Evolutionary conservation across 768 basidiomycete genomes (phyloP), one percentile per base, ranked within the genome.

Genomic region (Lepiota brunneoincarnata): DNA sequence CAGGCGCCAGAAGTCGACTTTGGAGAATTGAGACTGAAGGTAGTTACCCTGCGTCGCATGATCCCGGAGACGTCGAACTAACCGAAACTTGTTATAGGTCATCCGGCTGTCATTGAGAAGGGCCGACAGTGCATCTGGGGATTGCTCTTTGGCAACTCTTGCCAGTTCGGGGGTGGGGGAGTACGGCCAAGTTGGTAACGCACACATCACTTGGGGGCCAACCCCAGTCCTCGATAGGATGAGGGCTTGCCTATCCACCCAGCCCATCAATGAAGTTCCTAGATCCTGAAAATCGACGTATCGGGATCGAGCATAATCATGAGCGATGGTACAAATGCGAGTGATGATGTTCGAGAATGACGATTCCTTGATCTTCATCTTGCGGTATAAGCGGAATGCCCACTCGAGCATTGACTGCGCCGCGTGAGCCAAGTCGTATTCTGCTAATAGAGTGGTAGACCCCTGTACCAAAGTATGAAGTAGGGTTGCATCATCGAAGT

Each of bases 351-450:
- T 81, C 12, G 87, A 75, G 45, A 93, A 73, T 9, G 76, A 72
- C 35, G 76, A 65, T 59, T 88, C 81, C 31, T 69, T 71, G 44
- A 72, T 62, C 6, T 64, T 68, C 6, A 63, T 58, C 49, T 59
- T 66, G 38, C 72, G 70, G 63, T 85, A 88, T 35, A 73, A 63
- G 12, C 69, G 69, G 58, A 94, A 83, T 2, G 80, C 81, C 90
- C 92, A 94, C 44, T 86, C 82, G 10, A 94, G 72, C 37, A 94
- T 79, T 2, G 88, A 91, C 59, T 92, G 87, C 0, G 86, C 86
- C 2, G 80, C 75, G 51, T 76, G 75, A 4, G 78, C 78, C 15
- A 96, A 73, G 62, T 93, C 91, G 10, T 71, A 68, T 61, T 93
- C 85, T 0, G 75, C 69, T 50, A 96, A 70, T 21, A 95, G 69